phyloP scores from a whole-genome alignment of 768 basidiomycete genomes.

The Dacryopinax spathularia region DNA sequence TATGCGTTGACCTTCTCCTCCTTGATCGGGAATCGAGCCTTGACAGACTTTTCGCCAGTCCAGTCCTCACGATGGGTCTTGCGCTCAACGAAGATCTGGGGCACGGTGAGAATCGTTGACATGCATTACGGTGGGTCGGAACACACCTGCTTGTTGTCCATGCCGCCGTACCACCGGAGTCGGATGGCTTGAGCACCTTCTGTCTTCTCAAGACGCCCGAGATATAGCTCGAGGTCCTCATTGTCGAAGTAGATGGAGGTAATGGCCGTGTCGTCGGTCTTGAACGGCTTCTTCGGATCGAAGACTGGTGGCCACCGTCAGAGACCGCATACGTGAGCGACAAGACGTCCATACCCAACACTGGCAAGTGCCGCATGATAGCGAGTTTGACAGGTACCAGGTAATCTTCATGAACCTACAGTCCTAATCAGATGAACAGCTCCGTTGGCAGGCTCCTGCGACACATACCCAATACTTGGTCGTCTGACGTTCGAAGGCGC shows the following conservation, averaged over 20 bases:
- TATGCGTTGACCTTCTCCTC: conserved; percentile 88
- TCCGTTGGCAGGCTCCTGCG: conserved; percentile 6
- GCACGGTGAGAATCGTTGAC: background rate
- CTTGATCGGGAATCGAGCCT: conserved; percentile 89
- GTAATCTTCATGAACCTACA: conserved; percentile 76
- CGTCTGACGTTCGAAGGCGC: conserved; percentile 94
- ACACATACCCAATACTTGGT: conserved; percentile 93
- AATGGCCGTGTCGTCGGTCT: conserved; percentile 72
- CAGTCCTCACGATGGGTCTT: conserved; percentile 82
- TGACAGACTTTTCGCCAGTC: conserved; percentile 98
- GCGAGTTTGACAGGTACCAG: conserved; percentile 85
- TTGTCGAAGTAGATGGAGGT: conserved; percentile 97
- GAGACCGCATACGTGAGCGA: background rate
- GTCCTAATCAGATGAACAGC: background rate
- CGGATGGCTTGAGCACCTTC: conserved; percentile 97
- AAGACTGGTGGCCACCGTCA: conserved; percentile 46
- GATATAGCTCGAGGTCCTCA: conserved; percentile 86
- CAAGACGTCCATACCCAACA: conserved; percentile 46
- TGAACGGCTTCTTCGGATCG: conserved; percentile 85
- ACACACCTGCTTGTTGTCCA: conserved; percentile 59
- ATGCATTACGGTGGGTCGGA: background rate
- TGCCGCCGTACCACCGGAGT: conserved; percentile 92
- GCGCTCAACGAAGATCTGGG: conserved; percentile 31
- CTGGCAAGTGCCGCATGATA: conserved; percentile 82
- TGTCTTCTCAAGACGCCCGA: conserved; percentile 93